These are phyloP conservation scores for Elsinoe necatrix DNA, from an alignment of 2,329 filamentous ascomycete genomes.

Conservation along the genomic window DNA sequence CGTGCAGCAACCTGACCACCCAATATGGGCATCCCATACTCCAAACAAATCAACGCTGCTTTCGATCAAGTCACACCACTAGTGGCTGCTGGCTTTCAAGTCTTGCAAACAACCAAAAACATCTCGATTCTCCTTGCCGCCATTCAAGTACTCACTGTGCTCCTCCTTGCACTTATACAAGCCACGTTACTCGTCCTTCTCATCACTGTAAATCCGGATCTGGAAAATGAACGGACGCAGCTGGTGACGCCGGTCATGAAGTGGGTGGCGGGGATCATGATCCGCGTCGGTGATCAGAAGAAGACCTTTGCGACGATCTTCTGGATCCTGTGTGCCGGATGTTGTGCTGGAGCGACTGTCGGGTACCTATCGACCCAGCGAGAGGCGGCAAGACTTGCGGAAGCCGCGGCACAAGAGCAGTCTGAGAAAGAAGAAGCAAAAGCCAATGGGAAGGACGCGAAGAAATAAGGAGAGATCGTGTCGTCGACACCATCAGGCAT, in stretches of 20 bases:
- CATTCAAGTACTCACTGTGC: conserved; percentile 40
- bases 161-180: conserved; percentile 36
- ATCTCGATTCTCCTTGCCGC: conserved; percentile 41
- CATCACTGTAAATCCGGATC: conserved; percentile 41
- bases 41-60: conserved; percentile 43
- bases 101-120: conserved; percentile 43
- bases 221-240: conserved; percentile 34
- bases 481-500: not conserved
- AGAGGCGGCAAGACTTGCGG: conserved; percentile 1
- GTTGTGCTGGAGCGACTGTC: not conserved
- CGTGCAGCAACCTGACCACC: not conserved
- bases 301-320: conserved; percentile 3
- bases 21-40: conserved; percentile 46
- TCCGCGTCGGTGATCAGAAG: not conserved
- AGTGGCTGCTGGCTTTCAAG: conserved; percentile 41
- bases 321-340: conserved; percentile 7
- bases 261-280: conserved; percentile 23
- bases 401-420: conserved; percentile 7
- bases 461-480: not conserved
- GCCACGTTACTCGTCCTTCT: conserved; percentile 34
- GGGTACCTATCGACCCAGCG: not conserved
- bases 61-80: conserved; percentile 47
- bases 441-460: not conserved
- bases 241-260: conserved; percentile 36
- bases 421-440: not conserved